phyloP scores from a whole-genome alignment of 2,329 filamentous ascomycete genomes.

The Fusarium metavorans region DNA sequence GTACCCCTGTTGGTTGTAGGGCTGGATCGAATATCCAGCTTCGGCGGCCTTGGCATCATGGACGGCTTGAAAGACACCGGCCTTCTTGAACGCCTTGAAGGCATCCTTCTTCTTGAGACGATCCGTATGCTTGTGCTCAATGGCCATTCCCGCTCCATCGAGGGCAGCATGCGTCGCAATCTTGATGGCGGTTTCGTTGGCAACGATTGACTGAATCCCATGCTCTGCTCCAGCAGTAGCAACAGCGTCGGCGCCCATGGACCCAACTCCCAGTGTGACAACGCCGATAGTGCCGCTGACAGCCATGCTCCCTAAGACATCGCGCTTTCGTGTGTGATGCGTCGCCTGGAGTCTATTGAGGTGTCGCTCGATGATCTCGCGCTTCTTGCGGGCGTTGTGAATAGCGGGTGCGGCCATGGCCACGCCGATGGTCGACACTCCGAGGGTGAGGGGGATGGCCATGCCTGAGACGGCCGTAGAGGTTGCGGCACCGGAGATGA shows the following conservation, averaged over 20 bases:
- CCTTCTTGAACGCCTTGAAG: conserved; percentile 47
- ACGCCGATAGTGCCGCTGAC: conserved; percentile 52
- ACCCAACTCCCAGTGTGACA: conserved; percentile 52
- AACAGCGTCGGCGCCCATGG: conserved; percentile 50
- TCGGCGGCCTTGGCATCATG: conserved; percentile 46
- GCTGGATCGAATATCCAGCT: conserved; percentile 34
- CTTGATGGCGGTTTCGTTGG: conserved; percentile 52
- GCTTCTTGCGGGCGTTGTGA: conserved; percentile 57
- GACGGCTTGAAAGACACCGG: conserved; percentile 49
- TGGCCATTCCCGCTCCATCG: conserved; percentile 50
- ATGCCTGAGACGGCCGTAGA: conserved; percentile 54
- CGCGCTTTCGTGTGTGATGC: conserved; percentile 55
- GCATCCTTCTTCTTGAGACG: conserved; percentile 52
- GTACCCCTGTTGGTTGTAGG: conserved; percentile 25
- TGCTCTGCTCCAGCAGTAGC: conserved; percentile 52
- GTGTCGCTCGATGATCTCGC: conserved; percentile 55
- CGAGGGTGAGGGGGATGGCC: conserved; percentile 54
- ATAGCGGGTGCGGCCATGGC: conserved; percentile 54
- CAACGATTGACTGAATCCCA: conserved; percentile 43
- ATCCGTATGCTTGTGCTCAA: conserved; percentile 52
- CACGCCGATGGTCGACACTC: conserved; percentile 54
- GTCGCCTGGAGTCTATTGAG: conserved; percentile 49
- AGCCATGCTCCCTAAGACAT: conserved; percentile 54
- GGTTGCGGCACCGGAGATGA: conserved; percentile 54
- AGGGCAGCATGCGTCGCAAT: conserved; percentile 51